Base-by-base conservation (phyloP, 1,139 yeast genomes). In the Saccharomyces hybrid region DNA sequence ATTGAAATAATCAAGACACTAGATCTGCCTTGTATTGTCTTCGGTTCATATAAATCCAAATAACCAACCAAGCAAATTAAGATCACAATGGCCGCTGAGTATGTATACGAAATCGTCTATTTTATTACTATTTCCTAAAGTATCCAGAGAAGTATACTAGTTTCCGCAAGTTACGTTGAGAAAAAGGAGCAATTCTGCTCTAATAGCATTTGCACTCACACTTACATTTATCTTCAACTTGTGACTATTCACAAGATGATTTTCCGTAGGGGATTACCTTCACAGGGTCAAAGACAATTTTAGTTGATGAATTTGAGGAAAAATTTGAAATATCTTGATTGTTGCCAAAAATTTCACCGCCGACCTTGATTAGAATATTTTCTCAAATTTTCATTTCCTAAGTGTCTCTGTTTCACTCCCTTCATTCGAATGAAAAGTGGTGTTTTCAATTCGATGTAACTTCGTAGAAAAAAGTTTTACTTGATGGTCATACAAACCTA, bases 361-460 rank as follows among this genome's bases (percentile, higher is more conserved):
- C 23, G 23, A 23, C 23, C 23, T 23, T 23, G 26, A 38, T 38
- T 38, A 16, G n/a, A 25, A 38, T 16, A 11, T 16, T 38, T 19
- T 38, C 23, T 19, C 25, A 9, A 11, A 38, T 13, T 5, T 8
- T 44, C n/a, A 44, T 58, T 62, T 65, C 66, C 70, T 57, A 58
- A 54, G 50, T 58, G 58, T 58, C 62, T 68, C 71, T 67, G 70
- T 57, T 52, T 52, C 51, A 56, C 64, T 68, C 68, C 66, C 44
- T 56, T 54, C 69, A 63, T 64, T 38, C 69, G 70, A 68, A 68
- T 68, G 71, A 62, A 66, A 62, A 63, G 67, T 66, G 69, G 69
- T 66, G 69, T 62, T 60, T 65, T 68, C 71, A 67, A 54, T 68
- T 67, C 70, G 71, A 63, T 62, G 71, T 66, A 60, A 65, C 70